Conservation (phyloP, 1,139 yeast species). For the Candida dubliniensis region DNA sequence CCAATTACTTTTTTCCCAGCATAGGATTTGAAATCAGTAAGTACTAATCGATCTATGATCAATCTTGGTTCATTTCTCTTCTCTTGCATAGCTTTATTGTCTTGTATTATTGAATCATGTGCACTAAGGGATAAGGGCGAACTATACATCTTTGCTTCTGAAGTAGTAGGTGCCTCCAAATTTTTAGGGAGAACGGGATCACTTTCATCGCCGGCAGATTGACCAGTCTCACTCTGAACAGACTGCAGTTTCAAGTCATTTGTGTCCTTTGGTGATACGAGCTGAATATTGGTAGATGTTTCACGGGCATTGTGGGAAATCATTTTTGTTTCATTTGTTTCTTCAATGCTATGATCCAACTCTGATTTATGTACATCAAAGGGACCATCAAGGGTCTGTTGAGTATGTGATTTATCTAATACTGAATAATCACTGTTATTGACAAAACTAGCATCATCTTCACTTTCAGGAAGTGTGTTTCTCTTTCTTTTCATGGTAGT, state of each 20-base stretch:
- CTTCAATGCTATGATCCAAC: too few species aligned
- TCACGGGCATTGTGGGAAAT: background rate
- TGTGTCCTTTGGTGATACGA: too few species aligned
- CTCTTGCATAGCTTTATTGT: conserved; percentile 9
- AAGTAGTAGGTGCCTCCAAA: background rate
- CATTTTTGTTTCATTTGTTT: too few species aligned
- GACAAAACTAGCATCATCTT: conserved; percentile 31
- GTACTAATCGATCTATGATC: conserved; percentile 69
- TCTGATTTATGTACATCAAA: background rate
- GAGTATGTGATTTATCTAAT: background rate
- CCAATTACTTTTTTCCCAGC: conserved; percentile 95
- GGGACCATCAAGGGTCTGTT: background rate
- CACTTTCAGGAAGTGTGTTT: conserved; percentile 15
- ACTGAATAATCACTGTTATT: conserved; percentile 41
- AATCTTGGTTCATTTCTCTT: conserved; percentile 52
- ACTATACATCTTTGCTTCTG: conserved; percentile 2
- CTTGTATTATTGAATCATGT: conserved; percentile 10
- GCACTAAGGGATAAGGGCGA: background rate
- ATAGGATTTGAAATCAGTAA: conserved; percentile 90
- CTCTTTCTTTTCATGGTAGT: conserved; percentile 22
- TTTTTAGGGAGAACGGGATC: background rate
- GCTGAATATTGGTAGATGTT: background rate
- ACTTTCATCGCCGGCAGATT: background rate
- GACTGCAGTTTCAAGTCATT: too few species aligned
- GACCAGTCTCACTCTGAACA: background rate